Percentiles rank a stretch among this genome's conserved stretches.
Conservation (phyloP, 805 yeast species). For the Ogataea trehalophila region DNA sequence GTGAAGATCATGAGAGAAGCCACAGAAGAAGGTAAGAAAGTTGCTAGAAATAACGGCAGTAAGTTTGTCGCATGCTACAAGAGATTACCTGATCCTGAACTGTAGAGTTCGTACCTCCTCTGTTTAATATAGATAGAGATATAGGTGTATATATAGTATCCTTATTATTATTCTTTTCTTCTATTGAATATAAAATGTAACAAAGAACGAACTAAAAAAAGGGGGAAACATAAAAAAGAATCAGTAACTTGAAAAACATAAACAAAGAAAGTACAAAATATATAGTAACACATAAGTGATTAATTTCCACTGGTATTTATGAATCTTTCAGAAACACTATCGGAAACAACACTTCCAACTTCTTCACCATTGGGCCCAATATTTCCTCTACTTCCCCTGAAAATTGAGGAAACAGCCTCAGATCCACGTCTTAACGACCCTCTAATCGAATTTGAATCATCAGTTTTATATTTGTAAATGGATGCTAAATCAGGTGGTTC, state of each 20-base stretch:
- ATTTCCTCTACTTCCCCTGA: slow-evolving; percentile 21
- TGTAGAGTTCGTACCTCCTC: slow-evolving; percentile 3
- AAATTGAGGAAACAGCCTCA: slow-evolving; percentile 35
- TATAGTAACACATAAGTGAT: background rate
- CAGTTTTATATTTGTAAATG: slow-evolving; percentile 31
- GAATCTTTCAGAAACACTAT: slow-evolving; percentile 26
- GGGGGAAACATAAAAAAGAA: background rate
- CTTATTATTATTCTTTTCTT: background rate
- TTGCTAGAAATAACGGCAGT: slow-evolving; percentile 79
- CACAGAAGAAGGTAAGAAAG: slow-evolving; percentile 99
- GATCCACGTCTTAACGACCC: slow-evolving; percentile 40
- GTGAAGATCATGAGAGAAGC: slow-evolving; percentile 82
- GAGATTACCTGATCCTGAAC: slow-evolving; percentile 59
- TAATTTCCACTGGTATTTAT: slow-evolving; percentile 10
- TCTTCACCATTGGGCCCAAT: slow-evolving; percentile 9
- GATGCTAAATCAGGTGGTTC: slow-evolving; percentile 35
- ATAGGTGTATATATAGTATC: background rate
- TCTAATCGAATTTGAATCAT: slow-evolving; percentile 30
- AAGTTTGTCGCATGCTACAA: slow-evolving; percentile 86
- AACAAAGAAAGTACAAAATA: background rate
- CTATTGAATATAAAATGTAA: background rate
- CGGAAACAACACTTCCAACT: slow-evolving; percentile 18
- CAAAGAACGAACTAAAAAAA: background rate
- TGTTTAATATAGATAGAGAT: background rate
- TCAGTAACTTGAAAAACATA: background rate